phyloP scores from a whole-genome alignment of 2,329 filamentous ascomycete genomes.

The Claviceps digitariae region DNA sequence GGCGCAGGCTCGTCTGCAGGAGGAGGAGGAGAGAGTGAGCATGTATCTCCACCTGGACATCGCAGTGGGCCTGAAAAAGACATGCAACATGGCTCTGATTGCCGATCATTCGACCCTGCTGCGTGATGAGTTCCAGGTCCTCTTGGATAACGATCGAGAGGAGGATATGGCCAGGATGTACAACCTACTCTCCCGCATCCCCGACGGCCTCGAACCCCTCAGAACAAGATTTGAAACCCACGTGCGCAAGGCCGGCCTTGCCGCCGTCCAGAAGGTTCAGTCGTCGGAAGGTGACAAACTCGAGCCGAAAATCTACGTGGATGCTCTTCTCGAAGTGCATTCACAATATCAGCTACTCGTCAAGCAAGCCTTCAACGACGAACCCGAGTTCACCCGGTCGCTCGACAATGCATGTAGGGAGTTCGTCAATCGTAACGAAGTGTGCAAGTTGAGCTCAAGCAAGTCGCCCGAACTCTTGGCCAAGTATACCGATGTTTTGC shows the following conservation, averaged over 20 bases:
- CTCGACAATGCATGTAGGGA: slow-evolving; percentile 95
- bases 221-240: slow-evolving; percentile 81
- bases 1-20: slow-evolving; percentile 74
- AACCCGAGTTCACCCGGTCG: slow-evolving; percentile 92
- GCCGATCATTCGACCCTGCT: slow-evolving; percentile 75
- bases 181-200: slow-evolving; percentile 73
- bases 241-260: slow-evolving; percentile 76
- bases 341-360: slow-evolving; percentile 86
- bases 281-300: slow-evolving; percentile 74
- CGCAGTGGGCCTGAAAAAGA: slow-evolving; percentile 66
- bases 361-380: slow-evolving; percentile 82
- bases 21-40: slow-evolving; percentile 87
- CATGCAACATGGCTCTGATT: slow-evolving; percentile 81
- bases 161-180: slow-evolving; percentile 98
- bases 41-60: slow-evolving; percentile 91
- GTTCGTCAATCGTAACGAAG: slow-evolving; percentile 94
- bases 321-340: slow-evolving; percentile 87
- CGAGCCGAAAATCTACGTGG: slow-evolving; percentile 93
- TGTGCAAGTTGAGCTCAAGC: slow-evolving; percentile 86
- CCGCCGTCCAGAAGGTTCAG: slow-evolving; percentile 82
- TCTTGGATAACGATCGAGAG: slow-evolving; percentile 87
- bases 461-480: slow-evolving; percentile 90
- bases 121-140: slow-evolving; percentile 86
- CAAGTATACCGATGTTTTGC: slow-evolving; percentile 84
- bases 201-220: slow-evolving; percentile 81